Evolutionary conservation across 2,329 filamentous ascomycete genomes (phyloP), one percentile per base, ranked within the genome.

Genomic region (Cladosporium sp.): DNA sequence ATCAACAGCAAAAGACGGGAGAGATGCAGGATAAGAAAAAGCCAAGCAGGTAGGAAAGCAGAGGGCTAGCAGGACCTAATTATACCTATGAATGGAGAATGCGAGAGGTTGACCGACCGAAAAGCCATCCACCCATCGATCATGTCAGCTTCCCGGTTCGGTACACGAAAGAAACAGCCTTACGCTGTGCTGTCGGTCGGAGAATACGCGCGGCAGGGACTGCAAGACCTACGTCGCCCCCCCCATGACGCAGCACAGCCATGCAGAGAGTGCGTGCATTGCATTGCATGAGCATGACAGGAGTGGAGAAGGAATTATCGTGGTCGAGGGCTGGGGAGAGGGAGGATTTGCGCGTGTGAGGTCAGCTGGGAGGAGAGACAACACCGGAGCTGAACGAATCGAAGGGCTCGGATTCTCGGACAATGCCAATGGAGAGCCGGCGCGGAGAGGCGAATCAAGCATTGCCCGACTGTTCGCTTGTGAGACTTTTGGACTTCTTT

Each of bases 121-220:
- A 26, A 13, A 46, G 34, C 14, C 34, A 6, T 18, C 16, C 28
- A 28, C 4, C 39, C 39, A 46, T 46, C 3, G 5, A 21, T 21
- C n/a, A 46, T 28, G 39, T 60, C 36, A 51, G 26, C 43, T 34
- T 16, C 34, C 43, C 18, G 30, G 14, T 39, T 18, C 46, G 48
- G 59, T 8, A 39, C 8, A 16, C 23, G 30, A 59, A 0, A 25
- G 6, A 26, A 13, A 30, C 58, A 62, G 59, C 46, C 59, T 53
- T 62, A 43, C 60, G 48, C n/a, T 23, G n/a, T 46, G 39, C 39
- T 46, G 39, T 46, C 26, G 21, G 58, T 61, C 60, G 60, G 60
- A 63, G 60, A 63, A 63, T 63, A 63, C 60, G 60, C 60, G 60
- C 60, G 60, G 60, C 60, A 54, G 60, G 60, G 58, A 51, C n/a